A percentile compares a stretch with the other conserved stretches of the same genome.
These are phyloP conservation scores for Vitis hybrid DNA, from an alignment of 177 flowering plant genomes.

Conservation along the genomic window DNA sequence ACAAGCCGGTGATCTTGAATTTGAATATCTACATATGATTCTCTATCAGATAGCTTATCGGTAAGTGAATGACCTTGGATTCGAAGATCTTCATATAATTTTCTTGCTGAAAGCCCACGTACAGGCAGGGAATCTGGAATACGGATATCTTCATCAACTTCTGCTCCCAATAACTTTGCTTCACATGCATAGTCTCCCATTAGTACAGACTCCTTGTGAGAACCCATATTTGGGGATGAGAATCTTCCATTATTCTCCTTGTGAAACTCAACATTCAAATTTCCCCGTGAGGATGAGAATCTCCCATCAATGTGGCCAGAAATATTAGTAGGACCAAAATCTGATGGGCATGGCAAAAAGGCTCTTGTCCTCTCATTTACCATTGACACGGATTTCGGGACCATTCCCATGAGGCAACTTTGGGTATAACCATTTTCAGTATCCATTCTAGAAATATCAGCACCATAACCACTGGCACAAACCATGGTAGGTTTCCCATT, in stretches of 20 bases:
- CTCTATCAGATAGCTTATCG: no score
- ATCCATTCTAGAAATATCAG: conserved; percentile 8
- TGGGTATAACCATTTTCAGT: conserved; percentile 24
- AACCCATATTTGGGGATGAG: no score
- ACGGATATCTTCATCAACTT: no score
- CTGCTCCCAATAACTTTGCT: no score
- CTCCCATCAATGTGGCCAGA: conserved; percentile 13
- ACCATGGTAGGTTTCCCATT: conserved; percentile 8
- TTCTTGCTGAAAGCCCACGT: no score
- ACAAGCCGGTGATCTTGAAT: no score
- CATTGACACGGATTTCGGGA: conserved; percentile 17
- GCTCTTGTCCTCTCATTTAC: conserved; percentile 16
- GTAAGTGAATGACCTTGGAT: no score
- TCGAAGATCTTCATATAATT: no score
- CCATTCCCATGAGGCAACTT: conserved; percentile 18
- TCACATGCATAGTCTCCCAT: no score
- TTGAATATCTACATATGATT: no score
- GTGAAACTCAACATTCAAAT: conserved; percentile 4
- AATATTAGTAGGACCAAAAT: not conserved
- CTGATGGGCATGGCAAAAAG: conserved; percentile 18
- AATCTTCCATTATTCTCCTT: conserved; percentile 13
- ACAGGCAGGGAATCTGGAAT: no score
- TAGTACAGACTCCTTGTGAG: no score
- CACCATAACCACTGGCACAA: conserved; percentile 7
- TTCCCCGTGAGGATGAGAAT: conserved; percentile 7